Evolutionary conservation across 2,329 filamentous ascomycete genomes (phyloP).

Genomic region (Corniculantispora saksenae): DNA sequence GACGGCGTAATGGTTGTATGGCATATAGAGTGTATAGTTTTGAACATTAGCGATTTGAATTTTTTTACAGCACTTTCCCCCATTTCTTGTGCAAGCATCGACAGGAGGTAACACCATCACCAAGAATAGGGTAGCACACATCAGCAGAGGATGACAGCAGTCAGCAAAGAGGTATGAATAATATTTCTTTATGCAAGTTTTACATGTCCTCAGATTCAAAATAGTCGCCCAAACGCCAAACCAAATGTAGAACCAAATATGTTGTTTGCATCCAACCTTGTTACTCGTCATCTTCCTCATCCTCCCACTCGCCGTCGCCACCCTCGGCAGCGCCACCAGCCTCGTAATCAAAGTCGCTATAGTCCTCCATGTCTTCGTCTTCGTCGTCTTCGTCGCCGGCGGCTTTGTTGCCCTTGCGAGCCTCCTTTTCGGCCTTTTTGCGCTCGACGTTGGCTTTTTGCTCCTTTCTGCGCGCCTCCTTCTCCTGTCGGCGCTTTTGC

Average conservation of each 20-base stretch:
- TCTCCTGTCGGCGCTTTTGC: conserved; percentile 75
- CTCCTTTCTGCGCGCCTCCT: conserved; percentile 76
- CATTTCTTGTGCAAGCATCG: too few relatives aligned
- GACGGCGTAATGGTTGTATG: background rate
- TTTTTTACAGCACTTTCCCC: background rate
- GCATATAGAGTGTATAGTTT: background rate
- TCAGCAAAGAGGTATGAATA: background rate
- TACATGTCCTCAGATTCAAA: conserved; percentile 1
- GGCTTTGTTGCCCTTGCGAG: conserved; percentile 40
- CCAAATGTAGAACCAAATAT: conserved; percentile 21
- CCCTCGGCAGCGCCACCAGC: conserved; percentile 53
- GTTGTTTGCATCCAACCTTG: conserved; percentile 39
- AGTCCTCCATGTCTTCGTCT: conserved; percentile 45
- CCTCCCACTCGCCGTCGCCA: conserved; percentile 54
- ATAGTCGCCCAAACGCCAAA: conserved; percentile 20
- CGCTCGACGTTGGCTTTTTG: conserved; percentile 90
- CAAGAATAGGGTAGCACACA: background rate
- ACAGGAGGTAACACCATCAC: background rate
- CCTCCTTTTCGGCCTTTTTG: conserved; percentile 62
- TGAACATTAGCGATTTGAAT: background rate
- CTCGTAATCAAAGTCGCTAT: conserved; percentile 49
- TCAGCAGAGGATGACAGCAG: background rate
- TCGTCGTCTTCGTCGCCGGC: conserved; percentile 34
- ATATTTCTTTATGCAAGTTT: background rate
- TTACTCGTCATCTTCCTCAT: conserved; percentile 46